A percentile compares a stretch with the other conserved stretches of the same genome.
Conservation (phyloP, 2,329 filamentous ascomycete genomes). For the Chaetomiaceae sp. region DNA sequence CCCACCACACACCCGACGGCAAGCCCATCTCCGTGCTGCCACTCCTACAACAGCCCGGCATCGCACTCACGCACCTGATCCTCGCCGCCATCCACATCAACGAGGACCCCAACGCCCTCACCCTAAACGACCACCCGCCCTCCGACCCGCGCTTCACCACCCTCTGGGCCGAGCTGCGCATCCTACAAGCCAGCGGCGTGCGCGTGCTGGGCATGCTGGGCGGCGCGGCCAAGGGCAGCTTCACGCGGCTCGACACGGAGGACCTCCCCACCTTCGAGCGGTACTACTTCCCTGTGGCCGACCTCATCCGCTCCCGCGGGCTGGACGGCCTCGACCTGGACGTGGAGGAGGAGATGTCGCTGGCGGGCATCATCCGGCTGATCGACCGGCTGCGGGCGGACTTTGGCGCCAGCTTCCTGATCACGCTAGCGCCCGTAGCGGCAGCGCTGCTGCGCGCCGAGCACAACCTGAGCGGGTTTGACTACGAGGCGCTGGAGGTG, state of each 20-base stretch:
- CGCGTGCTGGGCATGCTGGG: conserved; percentile 78
- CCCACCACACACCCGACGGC: conserved; percentile 35
- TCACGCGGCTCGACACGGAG: conserved; percentile 44
- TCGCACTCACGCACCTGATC: conserved; percentile 62
- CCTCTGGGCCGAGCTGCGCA: conserved; percentile 64
- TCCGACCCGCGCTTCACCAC: conserved; percentile 54
- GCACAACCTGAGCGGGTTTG: conserved; percentile 66
- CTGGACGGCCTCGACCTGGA: conserved; percentile 67
- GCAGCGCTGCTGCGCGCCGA: conserved; percentile 59
- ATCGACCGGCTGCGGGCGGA: conserved; percentile 60
- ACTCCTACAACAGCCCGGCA: conserved; percentile 33
- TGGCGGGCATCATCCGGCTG: conserved; percentile 55
- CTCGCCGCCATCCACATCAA: conserved; percentile 77
- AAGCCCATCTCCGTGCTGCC: conserved; percentile 37
- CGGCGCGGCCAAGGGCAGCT: conserved; percentile 68
- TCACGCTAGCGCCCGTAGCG: conserved; percentile 73
- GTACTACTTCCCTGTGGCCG: conserved; percentile 61
- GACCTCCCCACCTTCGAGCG: conserved; percentile 50
- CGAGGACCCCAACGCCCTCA: conserved; percentile 55
- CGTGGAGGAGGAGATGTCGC: conserved; percentile 66
- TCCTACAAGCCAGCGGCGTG: conserved; percentile 63
- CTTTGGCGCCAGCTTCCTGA: conserved; percentile 61
- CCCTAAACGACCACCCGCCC: conserved; percentile 68
- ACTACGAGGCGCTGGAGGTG: conserved; percentile 64
- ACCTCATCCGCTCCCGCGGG: conserved; percentile 50